These are phyloP conservation scores for Aphanomyces invadans DNA, from an alignment of 352 stramenopile species.

Conservation along the genomic window DNA sequence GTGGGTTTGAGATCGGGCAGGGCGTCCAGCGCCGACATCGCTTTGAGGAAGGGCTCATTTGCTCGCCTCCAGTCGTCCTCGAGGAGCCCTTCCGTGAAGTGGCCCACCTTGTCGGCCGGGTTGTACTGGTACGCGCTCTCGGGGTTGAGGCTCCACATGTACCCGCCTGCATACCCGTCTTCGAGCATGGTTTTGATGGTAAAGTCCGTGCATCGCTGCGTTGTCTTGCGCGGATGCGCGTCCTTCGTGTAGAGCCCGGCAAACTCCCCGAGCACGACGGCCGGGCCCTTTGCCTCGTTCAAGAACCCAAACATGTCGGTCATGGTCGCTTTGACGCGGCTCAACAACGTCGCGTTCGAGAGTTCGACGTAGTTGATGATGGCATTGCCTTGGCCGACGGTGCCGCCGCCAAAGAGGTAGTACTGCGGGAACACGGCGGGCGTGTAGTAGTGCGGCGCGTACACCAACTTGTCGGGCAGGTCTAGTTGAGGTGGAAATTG, in stretches of 20 bases:
- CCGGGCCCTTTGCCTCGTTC: slow-evolving; percentile 34
- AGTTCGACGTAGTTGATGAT: slow-evolving; percentile 47
- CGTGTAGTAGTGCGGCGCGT: slow-evolving; percentile 68
- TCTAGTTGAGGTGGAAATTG: slow-evolving; percentile 23
- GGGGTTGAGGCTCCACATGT: slow-evolving; percentile 74
- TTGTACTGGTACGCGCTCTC: slow-evolving; percentile 76
- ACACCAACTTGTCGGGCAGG: slow-evolving; percentile 48
- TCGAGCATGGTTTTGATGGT: slow-evolving; percentile 53
- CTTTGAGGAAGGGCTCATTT: slow-evolving; percentile 53
- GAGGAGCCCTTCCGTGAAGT: slow-evolving; percentile 57
- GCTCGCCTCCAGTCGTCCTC: slow-evolving; percentile 59
- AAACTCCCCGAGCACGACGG: slow-evolving; percentile 62
- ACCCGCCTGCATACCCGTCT: slow-evolving; percentile 44
- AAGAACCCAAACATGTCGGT: slow-evolving; percentile 69
- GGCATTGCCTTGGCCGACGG: slow-evolving; percentile 26
- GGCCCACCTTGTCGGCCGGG: slow-evolving; percentile 48
- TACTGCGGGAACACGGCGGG: slow-evolving; percentile 47
- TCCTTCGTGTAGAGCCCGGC: slow-evolving; percentile 60
- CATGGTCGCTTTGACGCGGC: slow-evolving; percentile 58
- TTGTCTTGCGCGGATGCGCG: slow-evolving; percentile 42
- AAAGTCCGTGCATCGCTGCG: slow-evolving; percentile 56
- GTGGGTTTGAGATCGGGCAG: slow-evolving; percentile 58
- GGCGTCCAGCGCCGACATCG: slow-evolving; percentile 43
- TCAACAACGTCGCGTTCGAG: slow-evolving; percentile 37
- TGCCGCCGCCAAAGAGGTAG: slow-evolving; percentile 51